phyloP scores from a whole-genome alignment of 495 filamentous ascomycete species.

The Podospora pseudopauciseta region DNA sequence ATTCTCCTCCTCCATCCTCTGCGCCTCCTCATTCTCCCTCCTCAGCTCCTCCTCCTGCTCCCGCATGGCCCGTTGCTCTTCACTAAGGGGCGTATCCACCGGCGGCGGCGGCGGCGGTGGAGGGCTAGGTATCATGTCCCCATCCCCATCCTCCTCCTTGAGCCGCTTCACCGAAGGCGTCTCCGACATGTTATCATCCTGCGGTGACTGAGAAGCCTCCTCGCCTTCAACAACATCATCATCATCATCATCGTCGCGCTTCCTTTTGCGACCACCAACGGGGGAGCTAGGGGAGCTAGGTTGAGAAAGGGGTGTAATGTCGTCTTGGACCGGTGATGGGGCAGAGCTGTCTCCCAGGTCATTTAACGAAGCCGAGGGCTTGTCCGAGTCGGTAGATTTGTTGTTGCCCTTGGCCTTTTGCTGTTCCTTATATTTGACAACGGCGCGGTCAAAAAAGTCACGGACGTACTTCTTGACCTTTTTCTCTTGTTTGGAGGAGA shows the following conservation, averaged over 20 bases:
- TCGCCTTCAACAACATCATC: conserved; percentile 31
- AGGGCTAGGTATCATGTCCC: conserved; percentile 29
- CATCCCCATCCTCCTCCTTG: conserved; percentile 39
- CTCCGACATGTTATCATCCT: conserved; percentile 40
- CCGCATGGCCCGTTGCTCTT: conserved; percentile 39
- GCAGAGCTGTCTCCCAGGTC: conserved; percentile 16
- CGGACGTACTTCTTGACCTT: conserved; percentile 78
- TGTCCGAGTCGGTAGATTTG: conserved; percentile 1
- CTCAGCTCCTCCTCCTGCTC: conserved; percentile 41
- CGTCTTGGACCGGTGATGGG: conserved; percentile 32
- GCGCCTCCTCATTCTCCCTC: conserved; percentile 39
- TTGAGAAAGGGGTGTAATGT: conserved; percentile 28
- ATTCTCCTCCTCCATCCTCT: conserved; percentile 41
- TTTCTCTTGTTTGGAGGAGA: conserved; percentile 73
- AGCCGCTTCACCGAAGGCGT: conserved; percentile 46
- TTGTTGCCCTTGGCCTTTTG: conserved; percentile 60
- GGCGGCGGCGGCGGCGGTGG: conserved; percentile 45
- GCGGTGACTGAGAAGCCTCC: conserved; percentile 27
- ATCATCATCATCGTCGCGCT: conserved; percentile 47
- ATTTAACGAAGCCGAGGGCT: conserved; percentile 11
- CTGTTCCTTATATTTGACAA: conserved; percentile 65
- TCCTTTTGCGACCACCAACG: conserved; percentile 55
- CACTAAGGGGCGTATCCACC: conserved; percentile 31
- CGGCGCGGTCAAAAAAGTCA: conserved; percentile 80
- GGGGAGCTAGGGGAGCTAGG: conserved; percentile 37